Percentiles rank a stretch among this genome's conserved stretches.
Evolutionary conservation across 495 filamentous ascomycete species (phyloP).

Genomic region (Penicillium alfredii): DNA sequence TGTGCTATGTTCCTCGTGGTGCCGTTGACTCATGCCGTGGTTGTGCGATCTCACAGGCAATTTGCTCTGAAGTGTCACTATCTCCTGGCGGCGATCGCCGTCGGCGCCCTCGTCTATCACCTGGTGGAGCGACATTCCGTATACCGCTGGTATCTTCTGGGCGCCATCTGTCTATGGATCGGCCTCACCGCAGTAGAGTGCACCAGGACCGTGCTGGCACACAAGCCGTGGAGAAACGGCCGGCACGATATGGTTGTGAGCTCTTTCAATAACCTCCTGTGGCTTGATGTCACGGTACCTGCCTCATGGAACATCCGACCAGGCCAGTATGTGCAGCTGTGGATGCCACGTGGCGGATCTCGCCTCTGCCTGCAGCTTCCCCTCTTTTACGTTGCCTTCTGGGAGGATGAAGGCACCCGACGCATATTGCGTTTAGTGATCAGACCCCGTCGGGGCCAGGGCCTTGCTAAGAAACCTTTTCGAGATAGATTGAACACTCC

Average conservation of each 20-base stretch:
- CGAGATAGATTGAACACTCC: neutral
- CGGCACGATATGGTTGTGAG: neutral
- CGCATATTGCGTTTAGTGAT: neutral
- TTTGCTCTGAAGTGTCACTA: slow-evolving; percentile 2
- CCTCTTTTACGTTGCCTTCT: slow-evolving; percentile 4
- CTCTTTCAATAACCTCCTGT: slow-evolving; percentile 6
- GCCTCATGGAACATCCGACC: neutral
- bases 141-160: slow-evolving; percentile 6
- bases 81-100: neutral
- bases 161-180: slow-evolving; percentile 1
- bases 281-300: slow-evolving; percentile 6
- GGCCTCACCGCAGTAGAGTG: neutral
- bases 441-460: neutral
- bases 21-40: neutral
- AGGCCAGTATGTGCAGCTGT: slow-evolving; percentile 9
- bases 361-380: slow-evolving; percentile 4
- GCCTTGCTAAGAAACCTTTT: neutral
- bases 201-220: slow-evolving; percentile 2
- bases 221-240: slow-evolving; percentile 2
- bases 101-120: slow-evolving; percentile 3
- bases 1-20: neutral
- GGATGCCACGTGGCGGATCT: slow-evolving; percentile 3
- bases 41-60: slow-evolving; percentile 3
- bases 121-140: neutral
- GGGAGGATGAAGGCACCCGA: neutral